Base-by-base conservation (phyloP, 2,329 filamentous ascomycete species). In the Colletotrichum eleusines region DNA sequence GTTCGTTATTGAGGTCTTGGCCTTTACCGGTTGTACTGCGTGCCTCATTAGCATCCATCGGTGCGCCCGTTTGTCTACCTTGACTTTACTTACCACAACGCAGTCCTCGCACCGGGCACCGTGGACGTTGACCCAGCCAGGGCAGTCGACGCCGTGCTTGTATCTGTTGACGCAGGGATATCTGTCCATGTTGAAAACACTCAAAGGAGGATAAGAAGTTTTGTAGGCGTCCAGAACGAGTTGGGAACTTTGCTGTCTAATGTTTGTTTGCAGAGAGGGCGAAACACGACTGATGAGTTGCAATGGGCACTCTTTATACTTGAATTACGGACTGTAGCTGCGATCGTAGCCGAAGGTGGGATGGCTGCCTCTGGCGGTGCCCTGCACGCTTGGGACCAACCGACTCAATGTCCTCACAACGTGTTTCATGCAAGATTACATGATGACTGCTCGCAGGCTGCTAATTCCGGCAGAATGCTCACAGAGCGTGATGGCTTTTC, bases 131-230 rank as follows among this genome's bases (percentile, higher is more conserved):
- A 69, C 65, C 69, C 69, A 71, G 26, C 65, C 53, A 2, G 69
- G 69, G 4, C 69, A 71, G 53, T 71, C 69, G n/a, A 71, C 69
- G 9, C 69, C 69, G 33, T 71, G 69, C 46, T 71, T 71, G 38
- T 71, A 71, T 53, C 69, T 51, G 59, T 71, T 71, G 69, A 69
- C 53, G 31, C 69, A 71, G 38, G 69, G 69, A 23, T 71, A 71
- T 4, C 64, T 35, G 42, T 71, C 69, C 69, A 71, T 71, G 35
- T 12, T 71, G 20, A 55, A 31, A 20, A 9, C 31, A 20, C 6
- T 63, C 35, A 12, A 31, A 23, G 35, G 16, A 31, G 28, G 26
- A 31, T 6, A 38, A 46, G 20, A 18, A 23, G 20, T 46, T 26
- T 18, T 44, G 46, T 11, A 5, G 16, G 9, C 8, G 18, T 38